phyloP scores from a whole-genome alignment of 2,329 filamentous ascomycete genomes.

The Cladobotryum mycophilum region DNA sequence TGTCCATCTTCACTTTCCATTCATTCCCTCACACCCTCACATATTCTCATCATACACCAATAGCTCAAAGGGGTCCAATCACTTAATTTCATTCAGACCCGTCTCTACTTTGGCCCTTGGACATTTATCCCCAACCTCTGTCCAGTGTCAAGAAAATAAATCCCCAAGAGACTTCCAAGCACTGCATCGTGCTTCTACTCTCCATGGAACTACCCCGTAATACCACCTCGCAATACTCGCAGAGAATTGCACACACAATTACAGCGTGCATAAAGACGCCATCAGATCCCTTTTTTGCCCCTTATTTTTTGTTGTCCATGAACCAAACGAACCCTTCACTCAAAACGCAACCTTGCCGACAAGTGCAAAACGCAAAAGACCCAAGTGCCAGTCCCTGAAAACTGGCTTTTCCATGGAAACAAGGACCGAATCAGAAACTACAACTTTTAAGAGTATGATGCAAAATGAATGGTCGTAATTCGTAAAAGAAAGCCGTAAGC shows the following conservation, averaged over 20 bases:
- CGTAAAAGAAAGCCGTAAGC: slow-evolving; percentile 10
- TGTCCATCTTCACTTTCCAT: too few relatives aligned
- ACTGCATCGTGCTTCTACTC: background rate
- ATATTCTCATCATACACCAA: background rate
- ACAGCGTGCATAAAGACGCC: background rate
- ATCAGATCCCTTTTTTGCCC: background rate
- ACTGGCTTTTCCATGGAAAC: background rate
- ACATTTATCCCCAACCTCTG: background rate
- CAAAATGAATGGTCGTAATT: slow-evolving; percentile 16
- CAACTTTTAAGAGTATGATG: slow-evolving; percentile 15
- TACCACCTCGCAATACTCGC: background rate
- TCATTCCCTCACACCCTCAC: too few relatives aligned
- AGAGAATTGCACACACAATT: background rate
- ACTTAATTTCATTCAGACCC: background rate
- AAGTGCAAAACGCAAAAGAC: background rate
- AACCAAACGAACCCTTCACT: background rate
- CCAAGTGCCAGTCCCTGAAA: background rate
- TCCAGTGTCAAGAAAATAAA: background rate
- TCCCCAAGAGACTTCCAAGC: background rate
- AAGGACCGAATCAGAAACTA: slow-evolving; percentile 1
- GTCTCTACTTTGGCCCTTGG: background rate
- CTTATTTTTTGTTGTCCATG: background rate
- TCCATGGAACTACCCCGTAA: background rate
- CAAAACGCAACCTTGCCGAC: background rate
- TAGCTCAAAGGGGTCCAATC: background rate